phyloP scores from a whole-genome alignment of 352 stramenopile genomes.

The Phytopythium boreale region DNA sequence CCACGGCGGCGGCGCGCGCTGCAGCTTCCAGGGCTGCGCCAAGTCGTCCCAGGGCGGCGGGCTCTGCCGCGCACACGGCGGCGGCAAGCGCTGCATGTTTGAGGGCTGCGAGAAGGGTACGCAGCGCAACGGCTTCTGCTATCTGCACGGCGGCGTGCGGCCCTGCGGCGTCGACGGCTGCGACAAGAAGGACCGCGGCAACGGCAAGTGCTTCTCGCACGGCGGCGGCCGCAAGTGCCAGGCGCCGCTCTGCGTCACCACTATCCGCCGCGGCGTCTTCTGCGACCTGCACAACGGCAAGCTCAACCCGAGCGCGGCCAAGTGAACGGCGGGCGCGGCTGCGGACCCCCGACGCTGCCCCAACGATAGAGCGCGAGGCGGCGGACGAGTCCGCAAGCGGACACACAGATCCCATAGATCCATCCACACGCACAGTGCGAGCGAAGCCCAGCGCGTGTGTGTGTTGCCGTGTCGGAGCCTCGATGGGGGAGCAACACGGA shows the following conservation, averaged over 20 bases:
- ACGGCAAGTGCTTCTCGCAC: constrained; percentile 81
- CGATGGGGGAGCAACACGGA: too few species aligned
- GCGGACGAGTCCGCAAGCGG: too few species aligned
- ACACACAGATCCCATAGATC: too few species aligned
- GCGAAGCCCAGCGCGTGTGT: too few species aligned
- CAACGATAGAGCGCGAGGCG: not conserved
- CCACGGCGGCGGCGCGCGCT: constrained; percentile 77
- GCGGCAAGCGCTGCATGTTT: constrained; percentile 75
- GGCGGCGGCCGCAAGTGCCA: constrained; percentile 73
- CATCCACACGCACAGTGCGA: too few species aligned
- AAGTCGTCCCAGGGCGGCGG: constrained; percentile 76
- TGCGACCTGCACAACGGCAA: constrained; percentile 55
- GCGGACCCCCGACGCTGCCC: too few species aligned
- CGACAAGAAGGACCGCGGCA: constrained; percentile 82
- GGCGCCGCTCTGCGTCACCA: constrained; percentile 56
- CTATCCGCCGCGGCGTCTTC: constrained; percentile 57
- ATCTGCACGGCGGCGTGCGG: constrained; percentile 71
- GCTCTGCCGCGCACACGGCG: constrained; percentile 72
- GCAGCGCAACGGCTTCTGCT: constrained; percentile 81
- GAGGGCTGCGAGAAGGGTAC: constrained; percentile 76
- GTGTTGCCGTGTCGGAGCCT: too few species aligned
- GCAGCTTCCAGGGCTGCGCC: constrained; percentile 63
- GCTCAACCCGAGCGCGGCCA: not conserved
- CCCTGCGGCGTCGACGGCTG: constrained; percentile 68
- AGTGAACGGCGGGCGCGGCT: not conserved